These are phyloP conservation scores for Bipolaris cookei DNA, from an alignment of 2,329 filamentous ascomycete genomes.

Conservation along the genomic window DNA sequence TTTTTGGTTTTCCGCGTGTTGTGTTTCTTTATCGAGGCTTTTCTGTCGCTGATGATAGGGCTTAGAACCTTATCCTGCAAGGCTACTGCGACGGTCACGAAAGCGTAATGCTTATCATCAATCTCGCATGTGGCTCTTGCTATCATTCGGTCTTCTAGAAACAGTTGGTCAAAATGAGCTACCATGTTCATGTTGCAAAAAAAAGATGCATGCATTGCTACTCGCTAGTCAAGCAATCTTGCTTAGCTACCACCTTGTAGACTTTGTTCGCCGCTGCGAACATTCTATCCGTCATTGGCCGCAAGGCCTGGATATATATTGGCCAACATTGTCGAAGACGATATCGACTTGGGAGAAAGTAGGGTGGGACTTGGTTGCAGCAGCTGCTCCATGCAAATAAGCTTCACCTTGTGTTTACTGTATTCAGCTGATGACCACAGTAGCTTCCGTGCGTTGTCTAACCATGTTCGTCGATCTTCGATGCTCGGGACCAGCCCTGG, in stretches of 20 bases:
- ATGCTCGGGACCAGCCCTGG: background rate
- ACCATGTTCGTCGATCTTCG: background rate
- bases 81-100: background rate
- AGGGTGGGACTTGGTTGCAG: background rate
- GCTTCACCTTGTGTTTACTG: background rate
- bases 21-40: background rate
- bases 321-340: background rate
- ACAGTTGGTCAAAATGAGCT: background rate
- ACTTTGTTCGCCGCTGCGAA: background rate
- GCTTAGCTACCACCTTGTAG: background rate
- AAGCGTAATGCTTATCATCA: background rate
- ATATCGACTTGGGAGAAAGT: background rate
- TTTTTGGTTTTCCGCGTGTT: background rate
- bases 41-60: background rate
- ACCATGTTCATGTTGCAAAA: too few species aligned
- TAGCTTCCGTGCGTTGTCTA: background rate
- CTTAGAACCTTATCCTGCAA: background rate
- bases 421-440: background rate
- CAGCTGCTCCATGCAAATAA: background rate
- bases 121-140: background rate
- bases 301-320: background rate
- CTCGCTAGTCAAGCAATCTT: background rate
- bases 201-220: background rate
- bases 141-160: background rate
- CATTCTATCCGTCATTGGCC: background rate